Evolutionary conservation across 306 rosid species (phyloP).

Genomic region (Fragaria ananassa): DNA sequence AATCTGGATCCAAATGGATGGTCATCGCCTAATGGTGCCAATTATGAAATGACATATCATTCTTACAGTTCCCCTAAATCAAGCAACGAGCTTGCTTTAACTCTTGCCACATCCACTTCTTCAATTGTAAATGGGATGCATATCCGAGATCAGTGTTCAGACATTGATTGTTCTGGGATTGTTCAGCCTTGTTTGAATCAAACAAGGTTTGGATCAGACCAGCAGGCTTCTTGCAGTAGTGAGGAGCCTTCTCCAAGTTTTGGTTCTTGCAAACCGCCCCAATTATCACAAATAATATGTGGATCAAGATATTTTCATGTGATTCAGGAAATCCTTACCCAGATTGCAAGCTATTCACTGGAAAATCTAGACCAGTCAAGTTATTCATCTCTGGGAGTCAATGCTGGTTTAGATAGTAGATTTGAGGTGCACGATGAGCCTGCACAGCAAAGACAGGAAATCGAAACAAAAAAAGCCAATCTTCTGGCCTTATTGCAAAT

Average conservation of each 20-base stretch:
- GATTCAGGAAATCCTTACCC: conserved; percentile 72
- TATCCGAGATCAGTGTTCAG: conserved; percentile 48
- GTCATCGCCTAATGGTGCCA: conserved; percentile 45
- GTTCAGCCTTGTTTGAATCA: conserved; percentile 37
- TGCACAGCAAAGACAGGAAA: conserved; percentile 29
- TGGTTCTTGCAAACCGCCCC: conserved; percentile 33
- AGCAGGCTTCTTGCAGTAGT: conserved; percentile 43
- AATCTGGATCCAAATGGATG: conserved; percentile 47
- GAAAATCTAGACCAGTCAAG: conserved; percentile 44
- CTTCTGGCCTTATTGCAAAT: conserved; percentile 64
- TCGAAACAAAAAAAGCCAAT: conserved; percentile 62
- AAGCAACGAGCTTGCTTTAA: conserved; percentile 60
- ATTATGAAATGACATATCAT: conserved; percentile 27
- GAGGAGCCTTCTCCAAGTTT: conserved; percentile 42
- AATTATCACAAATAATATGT: conserved; percentile 42
- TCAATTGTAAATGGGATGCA: conserved; percentile 23
- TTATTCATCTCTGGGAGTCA: conserved; percentile 24
- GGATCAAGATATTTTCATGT: conserved; percentile 72
- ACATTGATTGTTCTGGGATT: conserved; percentile 38
- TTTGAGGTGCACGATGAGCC: conserved; percentile 35
- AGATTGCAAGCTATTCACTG: conserved; percentile 61
- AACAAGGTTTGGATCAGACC: conserved; percentile 37
- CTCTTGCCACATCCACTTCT: conserved; percentile 57
- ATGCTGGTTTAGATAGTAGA: conserved; percentile 24
- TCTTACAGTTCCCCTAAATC: conserved; percentile 38